A percentile compares a stretch with the other conserved stretches of the same genome.
Conservation (phyloP, 1,284 basidiomycete species). For the Somion occarium region DNA sequence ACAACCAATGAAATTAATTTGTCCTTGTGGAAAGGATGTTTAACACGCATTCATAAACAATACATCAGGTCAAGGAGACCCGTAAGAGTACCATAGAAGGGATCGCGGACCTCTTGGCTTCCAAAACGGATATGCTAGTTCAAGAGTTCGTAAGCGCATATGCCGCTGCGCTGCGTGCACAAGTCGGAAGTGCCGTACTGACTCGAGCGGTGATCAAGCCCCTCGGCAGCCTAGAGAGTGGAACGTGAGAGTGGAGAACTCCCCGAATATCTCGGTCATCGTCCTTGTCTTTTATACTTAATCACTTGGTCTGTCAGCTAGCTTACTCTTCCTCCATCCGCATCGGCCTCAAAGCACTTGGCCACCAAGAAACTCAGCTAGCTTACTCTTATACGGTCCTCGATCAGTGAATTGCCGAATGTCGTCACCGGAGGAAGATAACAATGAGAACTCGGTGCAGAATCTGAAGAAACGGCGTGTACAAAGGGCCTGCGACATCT, state of each 20-base stretch:
- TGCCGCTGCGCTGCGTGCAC: neutral
- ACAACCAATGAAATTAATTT: too few relatives aligned
- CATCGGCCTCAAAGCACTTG: neutral
- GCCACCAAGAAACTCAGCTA: neutral
- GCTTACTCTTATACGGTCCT: neutral
- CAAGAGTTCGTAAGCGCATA: too few relatives aligned
- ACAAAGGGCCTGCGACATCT: conserved; percentile 73
- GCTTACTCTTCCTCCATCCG: neutral
- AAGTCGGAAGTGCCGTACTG: neutral
- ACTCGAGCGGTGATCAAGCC: neutral
- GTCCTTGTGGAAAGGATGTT: too few relatives aligned
- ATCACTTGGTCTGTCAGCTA: neutral
- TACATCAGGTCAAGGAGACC: too few relatives aligned
- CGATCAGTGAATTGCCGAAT: conserved; percentile 19
- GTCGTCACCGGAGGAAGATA: conserved; percentile 46
- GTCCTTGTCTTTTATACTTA: neutral
- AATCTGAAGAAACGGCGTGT: conserved; percentile 59
- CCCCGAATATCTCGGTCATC: neutral
- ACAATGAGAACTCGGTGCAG: conserved; percentile 24
- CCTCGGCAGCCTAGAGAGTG: neutral
- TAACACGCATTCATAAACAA: too few relatives aligned
- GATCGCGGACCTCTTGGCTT: too few relatives aligned
- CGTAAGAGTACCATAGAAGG: too few relatives aligned
- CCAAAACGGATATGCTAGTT: too few relatives aligned
- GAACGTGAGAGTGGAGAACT: neutral